Evolutionary conservation across 495 filamentous ascomycete species (phyloP), one percentile per base, ranked within the genome.

Genomic region (Penicillium turbatum): DNA sequence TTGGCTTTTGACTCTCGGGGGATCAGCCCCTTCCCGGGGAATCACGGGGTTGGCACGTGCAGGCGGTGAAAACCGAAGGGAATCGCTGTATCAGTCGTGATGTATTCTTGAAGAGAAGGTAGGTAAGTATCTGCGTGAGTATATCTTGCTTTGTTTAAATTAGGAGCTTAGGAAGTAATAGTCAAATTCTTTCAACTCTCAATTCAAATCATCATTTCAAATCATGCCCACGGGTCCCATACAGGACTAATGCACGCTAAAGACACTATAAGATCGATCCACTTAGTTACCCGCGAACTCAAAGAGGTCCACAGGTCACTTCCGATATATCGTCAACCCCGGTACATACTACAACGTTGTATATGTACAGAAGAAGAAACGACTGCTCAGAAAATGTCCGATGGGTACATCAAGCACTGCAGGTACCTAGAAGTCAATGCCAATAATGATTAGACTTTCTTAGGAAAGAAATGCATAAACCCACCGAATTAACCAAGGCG

Each of bases 381-480:
- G 38, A 56, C 48, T 38, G 35, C 38, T 35, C 39, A 15, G 27
- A 36, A 65, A 65, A 53, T 57, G 54, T 60, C 63, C 63, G 60
- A 64, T 43, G 15, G 26, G 9, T 45, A 44, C 15, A 17, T 37
- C 5, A 24, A 30, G 21, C 11, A 45, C 59, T 62, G 62, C 59
- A 64, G 62, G 59, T 62, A 62, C 59, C 52, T 55, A 15, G 32
- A 54, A 58, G 10, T 10, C 38, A 39, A 36, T 31, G 43, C 30
- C 8, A 30, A 35, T 31, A 30, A n/a, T 29, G 45, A 51, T 59
- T 62, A 53, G 50, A 60, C 32, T 57, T 62, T 59, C 31, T 21
- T 30, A 30, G 11, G 21, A 29, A 11, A 24, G n/a, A 21, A 29
- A 32, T 65, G 60, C 53, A 57, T 53, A 40, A 51, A 55, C 51